These are phyloP conservation scores for Aspergillus calidoustus DNA, from an alignment of 2,329 filamentous ascomycete species.

Conservation along the genomic window DNA sequence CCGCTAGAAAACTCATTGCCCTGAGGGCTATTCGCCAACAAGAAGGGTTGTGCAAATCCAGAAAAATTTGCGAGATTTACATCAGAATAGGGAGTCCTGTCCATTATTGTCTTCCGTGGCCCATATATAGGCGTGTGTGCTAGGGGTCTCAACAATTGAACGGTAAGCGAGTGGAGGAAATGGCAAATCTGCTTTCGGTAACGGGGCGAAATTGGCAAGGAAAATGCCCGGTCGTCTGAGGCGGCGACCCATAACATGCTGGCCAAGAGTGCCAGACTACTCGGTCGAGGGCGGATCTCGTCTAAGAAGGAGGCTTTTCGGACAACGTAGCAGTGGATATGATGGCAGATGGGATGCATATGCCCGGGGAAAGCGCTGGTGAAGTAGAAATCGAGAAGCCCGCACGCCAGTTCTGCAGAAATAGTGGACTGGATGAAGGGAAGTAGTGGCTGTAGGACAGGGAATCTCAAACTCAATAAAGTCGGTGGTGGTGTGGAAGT, in stretches of 20 bases:
- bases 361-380: conserved; percentile 84
- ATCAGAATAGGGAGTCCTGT: conserved; percentile 52
- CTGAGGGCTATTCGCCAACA: conserved; percentile 71
- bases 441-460: conserved; percentile 79
- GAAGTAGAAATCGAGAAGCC: conserved; percentile 89
- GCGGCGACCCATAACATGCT: conserved; percentile 97
- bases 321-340: conserved; percentile 86
- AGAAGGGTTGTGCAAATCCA: conserved; percentile 72
- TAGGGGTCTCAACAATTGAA: conserved; percentile 80
- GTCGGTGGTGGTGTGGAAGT: conserved; percentile 43
- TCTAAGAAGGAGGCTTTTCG: conserved; percentile 85
- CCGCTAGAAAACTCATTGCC: conserved; percentile 60
- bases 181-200: conserved; percentile 84
- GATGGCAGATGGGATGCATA: conserved; percentile 88
- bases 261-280: conserved; percentile 82
- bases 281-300: conserved; percentile 74
- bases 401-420: conserved; percentile 78
- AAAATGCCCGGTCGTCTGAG: conserved; percentile 85
- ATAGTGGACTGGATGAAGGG: conserved; percentile 80
- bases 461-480: conserved; percentile 66
- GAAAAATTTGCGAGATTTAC: conserved; percentile 49
- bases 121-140: conserved; percentile 63
- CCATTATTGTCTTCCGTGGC: background rate
- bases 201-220: conserved; percentile 80
- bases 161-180: conserved; percentile 82